These are phyloP conservation scores for Lipomyces starkeyi DNA, from an alignment of 805 yeast species.

Conservation along the genomic window DNA sequence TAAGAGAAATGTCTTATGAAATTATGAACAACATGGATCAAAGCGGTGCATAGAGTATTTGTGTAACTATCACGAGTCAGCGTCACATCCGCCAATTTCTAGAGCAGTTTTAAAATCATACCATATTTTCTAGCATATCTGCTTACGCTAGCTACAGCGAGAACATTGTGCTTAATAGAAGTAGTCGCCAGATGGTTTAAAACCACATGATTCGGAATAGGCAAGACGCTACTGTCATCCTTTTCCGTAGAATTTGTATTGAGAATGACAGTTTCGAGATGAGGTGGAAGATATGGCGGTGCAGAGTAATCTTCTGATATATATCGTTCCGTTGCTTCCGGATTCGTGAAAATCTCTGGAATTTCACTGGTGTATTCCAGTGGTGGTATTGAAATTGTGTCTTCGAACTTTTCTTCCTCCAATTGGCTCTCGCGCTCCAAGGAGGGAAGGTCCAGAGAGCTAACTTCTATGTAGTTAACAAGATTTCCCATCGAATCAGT, in stretches of 20 bases:
- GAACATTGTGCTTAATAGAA: slow-evolving; percentile 87
- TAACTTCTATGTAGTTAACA: slow-evolving; percentile 85
- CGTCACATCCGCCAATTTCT: not conserved
- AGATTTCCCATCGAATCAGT: slow-evolving; percentile 97
- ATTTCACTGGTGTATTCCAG: slow-evolving; percentile 48
- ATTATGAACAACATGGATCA: slow-evolving; percentile 10
- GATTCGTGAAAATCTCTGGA: slow-evolving; percentile 51
- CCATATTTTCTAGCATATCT: slow-evolving; percentile 85
- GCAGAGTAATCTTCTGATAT: slow-evolving; percentile 59
- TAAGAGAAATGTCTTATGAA: not conserved
- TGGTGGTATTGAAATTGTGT: slow-evolving; percentile 29
- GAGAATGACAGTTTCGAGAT: slow-evolving; percentile 88
- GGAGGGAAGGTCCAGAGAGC: slow-evolving; percentile 36
- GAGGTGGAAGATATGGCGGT: slow-evolving; percentile 98
- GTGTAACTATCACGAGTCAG: slow-evolving; percentile 51
- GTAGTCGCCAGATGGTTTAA: slow-evolving; percentile 95
- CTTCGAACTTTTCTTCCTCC: slow-evolving; percentile 38
- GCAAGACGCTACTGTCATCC: slow-evolving; percentile 85
- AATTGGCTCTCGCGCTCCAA: slow-evolving; percentile 34
- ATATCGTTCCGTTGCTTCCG: slow-evolving; percentile 50
- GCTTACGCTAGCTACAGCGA: slow-evolving; percentile 91
- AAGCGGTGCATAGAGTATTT: slow-evolving; percentile 79
- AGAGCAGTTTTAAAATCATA: slow-evolving; percentile 43
- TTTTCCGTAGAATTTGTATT: slow-evolving; percentile 71
- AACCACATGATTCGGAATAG: slow-evolving; percentile 94